Evolutionary conservation across 139 green algal species (phyloP), one percentile per base, ranked within the genome.

Genomic region (Tetradesmus lagerheimii): DNA sequence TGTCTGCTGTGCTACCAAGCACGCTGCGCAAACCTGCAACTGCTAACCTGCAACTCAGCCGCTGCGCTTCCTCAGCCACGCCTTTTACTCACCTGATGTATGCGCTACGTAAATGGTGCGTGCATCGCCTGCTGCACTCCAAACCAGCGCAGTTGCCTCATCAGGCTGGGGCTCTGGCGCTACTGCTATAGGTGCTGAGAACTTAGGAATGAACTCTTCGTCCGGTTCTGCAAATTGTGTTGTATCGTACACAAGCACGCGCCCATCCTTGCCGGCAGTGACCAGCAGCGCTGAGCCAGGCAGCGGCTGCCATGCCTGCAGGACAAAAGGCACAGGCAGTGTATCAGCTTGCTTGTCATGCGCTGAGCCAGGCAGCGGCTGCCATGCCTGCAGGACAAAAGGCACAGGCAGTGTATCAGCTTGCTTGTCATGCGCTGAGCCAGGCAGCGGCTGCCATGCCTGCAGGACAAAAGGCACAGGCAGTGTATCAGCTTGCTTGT

Each of bases 281-380:
- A 81, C 84, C 25, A 89, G 84, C 37, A 89, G 38, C 1, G 3
- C 25, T 8, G 84, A 80, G 15, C 64, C 41, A n/a, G 25, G 39
- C 43, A 75, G 29, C 37, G 84, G 84, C n/a, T 89, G 84, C 84
- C 84, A 89, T 23, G 84, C 84, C 84, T 89, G 39, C 64, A 57
- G 77, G 12, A 15, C 37, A 50, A 27, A 80, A 5, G 8, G 77
- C 38, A 34, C 18, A 27, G n/a, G n/a, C n/a, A n/a, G n/a, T n/a
- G n/a, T n/a, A n/a, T n/a, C n/a, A n/a, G n/a, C n/a, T n/a, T n/a
- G n/a, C n/a, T n/a, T n/a, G n/a, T n/a, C n/a, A n/a, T n/a, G 38
- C 1, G 3, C 25, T 8, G 84, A 80, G 15, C 64, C 41, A n/a
- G 25, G 39, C 43, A 75, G 29, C 37, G 84, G 84, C n/a, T 89